Conservation (phyloP, 2,329 filamentous ascomycete genomes). For the Alternaria triticimaculans region DNA sequence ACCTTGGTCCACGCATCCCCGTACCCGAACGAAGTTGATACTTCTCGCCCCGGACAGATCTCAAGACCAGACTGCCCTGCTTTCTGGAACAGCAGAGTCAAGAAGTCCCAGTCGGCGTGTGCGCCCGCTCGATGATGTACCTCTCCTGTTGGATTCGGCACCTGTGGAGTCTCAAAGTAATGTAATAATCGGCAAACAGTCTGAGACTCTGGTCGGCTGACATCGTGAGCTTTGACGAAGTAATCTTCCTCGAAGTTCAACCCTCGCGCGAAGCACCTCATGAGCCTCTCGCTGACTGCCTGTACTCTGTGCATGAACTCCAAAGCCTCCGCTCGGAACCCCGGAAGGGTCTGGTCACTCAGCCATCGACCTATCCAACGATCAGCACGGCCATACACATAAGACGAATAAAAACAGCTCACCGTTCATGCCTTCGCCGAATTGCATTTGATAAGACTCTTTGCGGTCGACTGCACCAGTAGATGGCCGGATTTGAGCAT, state of each 20-base stretch:
- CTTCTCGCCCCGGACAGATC: conserved; percentile 69
- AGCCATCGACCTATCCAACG: conserved; percentile 54
- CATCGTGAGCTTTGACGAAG: conserved; percentile 63
- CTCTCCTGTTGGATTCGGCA: conserved; percentile 44
- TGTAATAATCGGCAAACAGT: conserved; percentile 64
- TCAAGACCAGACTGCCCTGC: conserved; percentile 67
- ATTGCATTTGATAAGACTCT: conserved; percentile 69
- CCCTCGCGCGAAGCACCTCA: conserved; percentile 65
- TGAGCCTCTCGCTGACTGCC: conserved; percentile 61
- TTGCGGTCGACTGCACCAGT: conserved; percentile 66
- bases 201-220: conserved; percentile 56
- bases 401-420: conserved; percentile 16
- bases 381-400: neutral
- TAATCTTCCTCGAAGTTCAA: conserved; percentile 64
- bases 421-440: conserved; percentile 61
- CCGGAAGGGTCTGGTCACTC: conserved; percentile 54
- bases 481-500: conserved; percentile 44
- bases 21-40: conserved; percentile 64
- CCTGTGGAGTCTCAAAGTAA: conserved; percentile 54
- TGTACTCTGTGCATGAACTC: conserved; percentile 64
- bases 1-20: conserved; percentile 70
- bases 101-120: conserved; percentile 68
- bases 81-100: conserved; percentile 69
- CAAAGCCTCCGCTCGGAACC: conserved; percentile 56
- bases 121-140: conserved; percentile 66